These are phyloP conservation scores for Mortierella claussenii DNA, from an alignment of 192 early-diverging fungal genomes.

Conservation along the genomic window DNA sequence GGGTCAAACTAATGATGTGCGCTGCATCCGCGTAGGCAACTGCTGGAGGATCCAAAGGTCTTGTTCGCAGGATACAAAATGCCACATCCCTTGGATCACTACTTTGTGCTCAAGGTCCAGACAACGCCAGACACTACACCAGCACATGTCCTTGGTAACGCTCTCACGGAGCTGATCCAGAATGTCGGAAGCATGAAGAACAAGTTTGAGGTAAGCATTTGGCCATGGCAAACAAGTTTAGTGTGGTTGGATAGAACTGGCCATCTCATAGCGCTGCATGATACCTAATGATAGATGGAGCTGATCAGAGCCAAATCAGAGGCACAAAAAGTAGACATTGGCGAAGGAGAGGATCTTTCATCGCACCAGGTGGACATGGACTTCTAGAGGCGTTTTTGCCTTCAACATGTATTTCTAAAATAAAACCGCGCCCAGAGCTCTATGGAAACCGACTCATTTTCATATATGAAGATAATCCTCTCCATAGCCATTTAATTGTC, in stretches of 20 bases:
- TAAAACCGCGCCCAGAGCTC: constrained; percentile 15
- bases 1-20: background rate
- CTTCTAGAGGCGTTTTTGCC: constrained; percentile 56
- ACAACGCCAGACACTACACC: constrained; percentile 91
- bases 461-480: too few relatives aligned
- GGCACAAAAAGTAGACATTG: constrained; percentile 53
- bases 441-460: too few relatives aligned
- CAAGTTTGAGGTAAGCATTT: constrained; percentile 80
- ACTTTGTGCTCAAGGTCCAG: constrained; percentile 91
- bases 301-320: constrained; percentile 58
- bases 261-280: too few relatives aligned
- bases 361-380: constrained; percentile 73
- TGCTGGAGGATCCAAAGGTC: constrained; percentile 92
- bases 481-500: too few relatives aligned
- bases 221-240: too few relatives aligned
- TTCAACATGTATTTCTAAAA: background rate
- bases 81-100: constrained; percentile 96
- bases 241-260: background rate
- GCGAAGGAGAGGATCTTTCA: constrained; percentile 54
- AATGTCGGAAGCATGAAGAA: constrained; percentile 81
- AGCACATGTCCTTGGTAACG: constrained; percentile 78
- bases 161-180: constrained; percentile 80
- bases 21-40: constrained; percentile 63
- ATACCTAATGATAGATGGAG: constrained; percentile 55
- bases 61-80: constrained; percentile 96